phyloP scores from a whole-genome alignment of 2,329 filamentous ascomycete species.

The Colletotrichum neosansevieriae region DNA sequence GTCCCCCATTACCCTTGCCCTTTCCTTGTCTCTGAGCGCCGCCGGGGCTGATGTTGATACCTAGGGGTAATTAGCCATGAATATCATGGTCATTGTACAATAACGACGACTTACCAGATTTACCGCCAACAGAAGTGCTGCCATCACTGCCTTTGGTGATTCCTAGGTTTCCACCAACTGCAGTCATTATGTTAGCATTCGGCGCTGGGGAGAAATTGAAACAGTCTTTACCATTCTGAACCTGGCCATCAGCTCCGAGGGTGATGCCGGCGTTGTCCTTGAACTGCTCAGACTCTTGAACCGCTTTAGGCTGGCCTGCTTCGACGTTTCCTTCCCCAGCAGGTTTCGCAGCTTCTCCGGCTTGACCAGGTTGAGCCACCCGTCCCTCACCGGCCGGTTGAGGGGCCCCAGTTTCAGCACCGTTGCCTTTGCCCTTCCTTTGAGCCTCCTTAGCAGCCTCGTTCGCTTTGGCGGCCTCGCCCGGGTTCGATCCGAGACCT shows the following conservation, averaged over 20 bases:
- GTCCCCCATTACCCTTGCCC: background rate
- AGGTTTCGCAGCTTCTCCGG: background rate
- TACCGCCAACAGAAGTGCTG: constrained; percentile 35
- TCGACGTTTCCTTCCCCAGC: background rate
- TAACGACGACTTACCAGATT: constrained; percentile 16
- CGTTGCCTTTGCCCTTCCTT: constrained; percentile 18
- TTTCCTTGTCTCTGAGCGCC: background rate
- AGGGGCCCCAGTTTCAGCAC: background rate
- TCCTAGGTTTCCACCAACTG: constrained; percentile 34
- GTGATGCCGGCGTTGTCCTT: constrained; percentile 33
- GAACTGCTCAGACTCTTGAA: constrained; percentile 34
- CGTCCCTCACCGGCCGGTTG: constrained; percentile 8
- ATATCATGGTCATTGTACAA: background rate
- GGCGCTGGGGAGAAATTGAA: rapidly evolving
- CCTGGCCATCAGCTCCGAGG: constrained; percentile 18
- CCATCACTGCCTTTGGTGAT: constrained; percentile 38
- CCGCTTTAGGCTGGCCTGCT: constrained; percentile 28
- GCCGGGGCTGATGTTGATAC: constrained; percentile 31
- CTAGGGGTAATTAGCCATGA: background rate
- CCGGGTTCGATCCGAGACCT: constrained; percentile 21
- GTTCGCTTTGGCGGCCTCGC: background rate
- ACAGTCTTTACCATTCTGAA: constrained; percentile 21
- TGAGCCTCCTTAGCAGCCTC: constrained; percentile 30
- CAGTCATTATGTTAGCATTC: background rate
- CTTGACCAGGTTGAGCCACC: background rate